Evolutionary conservation across 768 basidiomycete genomes (phyloP), one percentile per base, ranked within the genome.

Genomic region (Termitomyces sp.): DNA sequence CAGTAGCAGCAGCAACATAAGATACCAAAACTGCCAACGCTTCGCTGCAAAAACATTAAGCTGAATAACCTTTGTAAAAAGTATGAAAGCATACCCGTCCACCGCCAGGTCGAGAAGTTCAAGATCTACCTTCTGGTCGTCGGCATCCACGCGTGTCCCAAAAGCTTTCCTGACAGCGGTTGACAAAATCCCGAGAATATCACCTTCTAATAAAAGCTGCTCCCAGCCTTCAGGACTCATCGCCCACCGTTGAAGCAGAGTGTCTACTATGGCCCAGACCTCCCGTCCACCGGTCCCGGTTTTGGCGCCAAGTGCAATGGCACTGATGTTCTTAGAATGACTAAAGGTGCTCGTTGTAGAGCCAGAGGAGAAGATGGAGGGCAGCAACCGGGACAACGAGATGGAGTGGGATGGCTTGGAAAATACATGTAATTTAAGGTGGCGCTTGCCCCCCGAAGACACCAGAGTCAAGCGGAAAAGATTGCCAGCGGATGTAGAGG

Each of bases 51-150:
- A n/a, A n/a, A 51, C 37, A 25, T 53, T 54, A 43, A 25, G 57
- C 32, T 4, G 3, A 19, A 9, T 6, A 5, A 43, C 31, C 41
- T 8, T 46, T 3, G 29, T 42, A 51, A 57, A 16, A 35, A 27
- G 5, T 45, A 43, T 23, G 48, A 54, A 59, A 48, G 59, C 44
- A 31, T 57, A 87, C 87, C 75, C 75, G 53, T 85, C 82, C 17
- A 87, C 68, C 6, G 81, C 81, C 34, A 91, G 62, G 73, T 92
- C 90, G 45, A 91, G 72, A 40, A 92, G 69, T 65, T 93, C 91
- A 4, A 93, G 71, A 62, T 91, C 89, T 41, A 90, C 71, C 56
- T 78, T 75, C 7, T 74, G 68, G 60, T 81, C 75, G 32, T 78
- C 73, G 10, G 64, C 54, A 25, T 76, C 74, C 10, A 73, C 71